Evolutionary conservation across 2,329 filamentous ascomycete species (phyloP), one percentile per base, ranked within the genome.

Genomic region (Tolypocladium sp.): DNA sequence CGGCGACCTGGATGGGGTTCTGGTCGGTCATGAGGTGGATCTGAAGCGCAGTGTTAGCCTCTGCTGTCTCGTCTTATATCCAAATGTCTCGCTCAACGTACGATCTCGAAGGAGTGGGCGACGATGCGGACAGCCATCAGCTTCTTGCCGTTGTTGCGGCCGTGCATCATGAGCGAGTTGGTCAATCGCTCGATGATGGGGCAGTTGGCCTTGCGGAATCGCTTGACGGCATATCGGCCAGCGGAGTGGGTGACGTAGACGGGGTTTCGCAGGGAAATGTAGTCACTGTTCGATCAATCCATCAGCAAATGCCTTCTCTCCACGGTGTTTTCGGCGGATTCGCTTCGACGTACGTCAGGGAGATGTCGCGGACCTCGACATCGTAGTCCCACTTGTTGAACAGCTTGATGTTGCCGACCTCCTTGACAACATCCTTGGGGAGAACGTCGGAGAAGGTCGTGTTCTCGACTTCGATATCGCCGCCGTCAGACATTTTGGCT

Each of bases 131-230:
- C 93, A 77, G 94, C 95, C 92, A 96, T 97, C 77, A 97, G 88
- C 91, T 99, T 99, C 90, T 99, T 99, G 82, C 94, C 94, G 90
- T 97, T 99, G 91, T 99, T 99, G 83, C 94, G 94, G 82, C 94
- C 94, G 89, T 99, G 96, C 93, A 97, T 97, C 95, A 99, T 99
- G 79, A 99, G 89, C 63, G 94, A 97, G 90, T 99, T 99, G 86
- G 94, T 99, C 73, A 99, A 89, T 79, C 94, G 93, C 90, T 99
- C 94, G 77, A 99, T 97, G 88, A 99, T 97, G 74, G 94, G 94
- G 91, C 94, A 99, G 87, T 97, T 95, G 78, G 95, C 94, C 89
- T 99, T 99, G 85, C 94, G 91, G 91, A 99, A 99, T 77, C 95
- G 90, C 92, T 99, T 99, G 82, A 89, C 87, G 77, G 94, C 94